Evolutionary conservation across 139 green algal species (phyloP).

Genomic region (Chlamydomonas eustigma): DNA sequence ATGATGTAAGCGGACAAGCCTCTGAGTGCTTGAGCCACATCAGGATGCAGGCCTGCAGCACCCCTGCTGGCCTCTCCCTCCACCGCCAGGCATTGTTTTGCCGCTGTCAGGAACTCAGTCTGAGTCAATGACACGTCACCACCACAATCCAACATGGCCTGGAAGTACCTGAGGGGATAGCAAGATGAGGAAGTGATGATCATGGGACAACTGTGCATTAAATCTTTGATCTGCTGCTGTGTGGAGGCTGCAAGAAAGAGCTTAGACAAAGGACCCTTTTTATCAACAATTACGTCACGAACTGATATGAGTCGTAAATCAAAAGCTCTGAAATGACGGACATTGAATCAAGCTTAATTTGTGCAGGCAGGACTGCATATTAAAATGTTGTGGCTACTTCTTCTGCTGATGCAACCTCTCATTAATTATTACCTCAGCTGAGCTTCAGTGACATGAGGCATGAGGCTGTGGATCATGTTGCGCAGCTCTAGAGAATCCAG

Average conservation of each 20-base stretch:
- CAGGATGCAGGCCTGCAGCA: neutral
- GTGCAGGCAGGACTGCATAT: too few species aligned
- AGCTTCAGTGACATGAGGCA: constrained; percentile 21
- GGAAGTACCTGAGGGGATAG: neutral
- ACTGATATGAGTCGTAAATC: too few species aligned
- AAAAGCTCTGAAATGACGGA: too few species aligned
- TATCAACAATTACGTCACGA: too few species aligned
- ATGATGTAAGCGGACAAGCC: constrained; percentile 7
- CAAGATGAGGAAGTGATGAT: too few species aligned
- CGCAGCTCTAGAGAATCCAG: constrained; percentile 33
- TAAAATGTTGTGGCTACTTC: too few species aligned
- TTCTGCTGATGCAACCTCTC: neutral
- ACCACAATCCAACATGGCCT: constrained; percentile 38
- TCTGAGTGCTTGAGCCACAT: constrained; percentile 15
- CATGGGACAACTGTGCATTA: too few species aligned
- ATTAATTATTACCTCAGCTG: constrained; percentile 31
- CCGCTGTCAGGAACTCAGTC: constrained; percentile 19
- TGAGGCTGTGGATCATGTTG: constrained; percentile 20
- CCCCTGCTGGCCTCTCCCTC: constrained; percentile 11
- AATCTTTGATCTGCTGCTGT: too few species aligned
- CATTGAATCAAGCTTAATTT: too few species aligned
- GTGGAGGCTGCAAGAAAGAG: too few species aligned
- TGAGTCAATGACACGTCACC: constrained; percentile 18
- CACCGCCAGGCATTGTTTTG: constrained; percentile 16
- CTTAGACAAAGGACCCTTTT: too few species aligned